These are phyloP conservation scores for Coniferiporia weirii DNA, from an alignment of 1,284 basidiomycete genomes.

Conservation along the genomic window DNA sequence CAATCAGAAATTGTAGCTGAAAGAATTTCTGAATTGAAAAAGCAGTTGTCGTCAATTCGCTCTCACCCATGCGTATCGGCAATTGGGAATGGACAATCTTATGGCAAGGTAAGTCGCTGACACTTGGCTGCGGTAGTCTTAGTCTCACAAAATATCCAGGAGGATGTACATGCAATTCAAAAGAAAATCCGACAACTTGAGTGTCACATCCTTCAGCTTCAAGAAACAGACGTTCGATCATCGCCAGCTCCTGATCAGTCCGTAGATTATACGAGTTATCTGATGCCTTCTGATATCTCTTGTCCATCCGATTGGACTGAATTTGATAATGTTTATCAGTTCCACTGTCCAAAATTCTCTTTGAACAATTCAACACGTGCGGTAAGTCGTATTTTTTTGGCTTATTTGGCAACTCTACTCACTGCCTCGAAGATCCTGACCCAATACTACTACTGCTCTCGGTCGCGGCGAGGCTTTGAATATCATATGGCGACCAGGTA, in stretches of 20 bases:
- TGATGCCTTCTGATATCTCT: slow-evolving; percentile 62
- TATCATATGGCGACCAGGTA: slow-evolving; percentile 87
- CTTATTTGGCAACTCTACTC: not conserved
- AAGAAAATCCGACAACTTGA: slow-evolving; percentile 58
- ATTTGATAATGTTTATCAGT: slow-evolving; percentile 89
- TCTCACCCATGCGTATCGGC: not conserved
- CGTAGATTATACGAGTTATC: slow-evolving; percentile 36
- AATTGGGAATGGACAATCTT: not conserved
- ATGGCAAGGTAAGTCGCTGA: not conserved
- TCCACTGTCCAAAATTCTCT: slow-evolving; percentile 83
- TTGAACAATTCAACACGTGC: slow-evolving; percentile 71
- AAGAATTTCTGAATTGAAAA: slow-evolving; percentile 48
- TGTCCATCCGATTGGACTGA: slow-evolving; percentile 71
- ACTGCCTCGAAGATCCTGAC: slow-evolving; percentile 60
- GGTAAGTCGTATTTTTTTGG: not conserved
- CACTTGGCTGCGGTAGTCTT: too few relatives aligned
- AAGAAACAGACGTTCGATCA: slow-evolving; percentile 32
- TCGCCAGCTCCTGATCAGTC: slow-evolving; percentile 29
- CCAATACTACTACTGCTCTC: slow-evolving; percentile 87
- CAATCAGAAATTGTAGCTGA: slow-evolving; percentile 61
- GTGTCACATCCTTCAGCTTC: slow-evolving; percentile 56
- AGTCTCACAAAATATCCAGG: slow-evolving; percentile 17
- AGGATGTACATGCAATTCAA: slow-evolving; percentile 17
- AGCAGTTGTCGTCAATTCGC: slow-evolving; percentile 23
- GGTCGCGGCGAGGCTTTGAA: slow-evolving; percentile 71